Percentiles rank a stretch among this genome's conserved stretches.
Conservation (phyloP, 345 rosid species). For the Arabidopsis thaliana region TAIR10.1 NC_003074.8:18586501-18587000, state of each 20-base stretch:
- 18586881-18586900: constrained; percentile 77
- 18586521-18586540: constrained; percentile 45
- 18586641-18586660: constrained; percentile 82
- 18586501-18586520: constrained; percentile 76
- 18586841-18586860: constrained; percentile 75
- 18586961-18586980: constrained; percentile 69
- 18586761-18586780: constrained; percentile 58
- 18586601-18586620: constrained; percentile 58
- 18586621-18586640: constrained; percentile 79
- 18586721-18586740: constrained; percentile 69
- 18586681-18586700: constrained; percentile 74
- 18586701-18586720: constrained; percentile 65
- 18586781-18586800: constrained; percentile 63
- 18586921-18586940: constrained; percentile 44
- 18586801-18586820: constrained; percentile 87
- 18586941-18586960: constrained; percentile 62
- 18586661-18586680: constrained; percentile 89
- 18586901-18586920: constrained; percentile 54
- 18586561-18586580: constrained; percentile 6
- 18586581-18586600: neutral
- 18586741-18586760: constrained; percentile 68
- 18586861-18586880: constrained; percentile 85
- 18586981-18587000: constrained; percentile 68
- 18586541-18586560: constrained; percentile 8
- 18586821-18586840: constrained; percentile 71